Evolutionary conservation across 2,329 filamentous ascomycete genomes (phyloP), one percentile per base, ranked within the genome.

Genomic region (Tolypocladium guangdongense): DNA sequence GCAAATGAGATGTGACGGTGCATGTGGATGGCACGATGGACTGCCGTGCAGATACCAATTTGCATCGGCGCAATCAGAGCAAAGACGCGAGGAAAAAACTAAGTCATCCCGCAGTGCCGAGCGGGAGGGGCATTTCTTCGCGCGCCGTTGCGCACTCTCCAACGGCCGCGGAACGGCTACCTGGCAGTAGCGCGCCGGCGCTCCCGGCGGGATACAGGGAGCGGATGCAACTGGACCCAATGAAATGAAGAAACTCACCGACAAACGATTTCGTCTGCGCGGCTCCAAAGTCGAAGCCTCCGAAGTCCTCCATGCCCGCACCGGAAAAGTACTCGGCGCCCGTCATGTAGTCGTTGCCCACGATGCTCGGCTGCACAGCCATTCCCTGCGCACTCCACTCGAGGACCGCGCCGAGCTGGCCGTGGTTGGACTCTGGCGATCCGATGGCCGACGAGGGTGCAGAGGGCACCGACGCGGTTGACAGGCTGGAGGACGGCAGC

Each of bases 371-470:
- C 59, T 78, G 81, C 53, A 86, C 73, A 50, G 77, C 80, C 37
- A 87, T 71, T 52, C 77, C 77, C 51, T 65, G 63, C 22, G 74
- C 68, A 58, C 75, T 68, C 81, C 83, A 87, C 55, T 83, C 80
- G 47, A 82, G 74, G 50, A 81, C 75, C 61, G 74, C 73, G 56
- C 79, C 79, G 58, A 78, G 68, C 59, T 80, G 79, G 53, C 78
- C 77, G 62, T 80, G 77, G 57, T 79, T 77, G 2, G 83, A 84
- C 61, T 82, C 80, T 30, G 84, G 84, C 24, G 84, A 88, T 54
- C 83, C 83, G 57, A 84, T 78, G 52, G 80, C 81, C 10, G 84
- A 87, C 1, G 84, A 87, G 7, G 83, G 74, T 4, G 81, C 81
- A 51, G 85, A 87, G 51, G 73, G 80, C 53, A 69, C 83, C 55